Percentiles rank a stretch among this genome's conserved stretches.
These are phyloP conservation scores for Rhizopus stolonifer DNA, from an alignment of 371 early-diverging fungal genomes.

Conservation along the genomic window DNA sequence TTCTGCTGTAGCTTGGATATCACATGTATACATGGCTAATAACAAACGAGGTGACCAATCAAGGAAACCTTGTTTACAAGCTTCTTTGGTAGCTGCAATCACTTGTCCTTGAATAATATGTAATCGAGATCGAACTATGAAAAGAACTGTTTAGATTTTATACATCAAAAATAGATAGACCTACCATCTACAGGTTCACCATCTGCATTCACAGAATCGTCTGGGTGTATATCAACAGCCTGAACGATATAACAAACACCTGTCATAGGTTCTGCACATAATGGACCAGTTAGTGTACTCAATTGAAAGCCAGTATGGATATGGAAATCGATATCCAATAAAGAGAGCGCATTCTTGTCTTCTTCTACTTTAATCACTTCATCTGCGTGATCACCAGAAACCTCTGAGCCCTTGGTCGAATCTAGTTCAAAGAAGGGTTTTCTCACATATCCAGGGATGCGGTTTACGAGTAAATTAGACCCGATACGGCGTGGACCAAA, in stretches of 20 bases:
- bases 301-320: conserved; percentile 94
- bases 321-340: conserved; percentile 73
- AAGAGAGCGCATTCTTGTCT: conserved; percentile 28
- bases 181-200: conserved; percentile 32
- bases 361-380: conserved; percentile 38
- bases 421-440: conserved; percentile 46
- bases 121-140: conserved; percentile 50
- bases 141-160: background rate
- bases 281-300: conserved; percentile 86
- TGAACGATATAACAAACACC: conserved; percentile 90
- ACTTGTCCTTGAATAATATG: conserved; percentile 79
- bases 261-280: conserved; percentile 92
- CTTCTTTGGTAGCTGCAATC: conserved; percentile 85
- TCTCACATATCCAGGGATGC: conserved; percentile 55
- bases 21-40: conserved; percentile 94
- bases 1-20: conserved; percentile 93
- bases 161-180: background rate
- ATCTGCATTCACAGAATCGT: conserved; percentile 21
- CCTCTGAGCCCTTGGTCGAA: conserved; percentile 11
- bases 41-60: conserved; percentile 93
- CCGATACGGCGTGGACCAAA: conserved; percentile 88
- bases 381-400: conserved; percentile 30
- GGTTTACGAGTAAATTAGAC: conserved; percentile 86
- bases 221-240: conserved; percentile 54
- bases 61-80: conserved; percentile 80